These are phyloP conservation scores for Nemania sp. DNA, from an alignment of 2,329 filamentous ascomycete species.

Conservation along the genomic window DNA sequence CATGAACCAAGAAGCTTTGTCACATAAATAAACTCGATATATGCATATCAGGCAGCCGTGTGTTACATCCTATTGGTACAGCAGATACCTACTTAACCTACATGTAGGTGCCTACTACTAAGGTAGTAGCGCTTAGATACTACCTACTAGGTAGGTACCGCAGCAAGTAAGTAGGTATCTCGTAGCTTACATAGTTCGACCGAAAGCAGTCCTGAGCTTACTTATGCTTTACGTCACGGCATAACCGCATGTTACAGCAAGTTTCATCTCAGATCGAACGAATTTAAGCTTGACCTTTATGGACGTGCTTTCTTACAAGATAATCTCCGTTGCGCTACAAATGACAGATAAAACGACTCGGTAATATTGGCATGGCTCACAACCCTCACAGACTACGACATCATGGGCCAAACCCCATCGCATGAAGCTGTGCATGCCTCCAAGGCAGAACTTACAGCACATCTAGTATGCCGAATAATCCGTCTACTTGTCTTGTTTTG, in stretches of 20 bases:
- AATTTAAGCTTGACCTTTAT: background rate
- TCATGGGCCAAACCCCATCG: slow-evolving; percentile 66
- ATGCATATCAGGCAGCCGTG: background rate
- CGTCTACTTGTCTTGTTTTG: background rate
- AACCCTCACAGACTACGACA: slow-evolving; percentile 38
- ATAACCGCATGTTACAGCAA: slow-evolving; percentile 2
- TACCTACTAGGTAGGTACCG: background rate
- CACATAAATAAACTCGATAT: background rate
- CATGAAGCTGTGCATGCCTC: slow-evolving; percentile 59
- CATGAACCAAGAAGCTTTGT: background rate
- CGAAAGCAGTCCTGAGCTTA: background rate
- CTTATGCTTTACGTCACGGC: slow-evolving; percentile 30
- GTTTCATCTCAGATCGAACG: background rate
- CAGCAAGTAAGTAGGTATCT: background rate
- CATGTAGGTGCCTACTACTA: background rate
- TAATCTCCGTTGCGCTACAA: background rate
- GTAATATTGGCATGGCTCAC: slow-evolving; percentile 43
- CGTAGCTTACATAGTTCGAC: background rate
- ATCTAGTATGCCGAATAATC: slow-evolving; percentile 58
- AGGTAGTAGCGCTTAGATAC: background rate
- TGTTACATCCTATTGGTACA: background rate
- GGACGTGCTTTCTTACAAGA: background rate
- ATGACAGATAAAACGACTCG: slow-evolving; percentile 18
- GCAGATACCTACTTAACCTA: background rate
- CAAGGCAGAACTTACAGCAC: slow-evolving; percentile 63